A percentile compares a stretch with the other conserved stretches of the same genome.
Conservation (phyloP, 495 filamentous ascomycete species). For the Jackrogersella minutella region DNA sequence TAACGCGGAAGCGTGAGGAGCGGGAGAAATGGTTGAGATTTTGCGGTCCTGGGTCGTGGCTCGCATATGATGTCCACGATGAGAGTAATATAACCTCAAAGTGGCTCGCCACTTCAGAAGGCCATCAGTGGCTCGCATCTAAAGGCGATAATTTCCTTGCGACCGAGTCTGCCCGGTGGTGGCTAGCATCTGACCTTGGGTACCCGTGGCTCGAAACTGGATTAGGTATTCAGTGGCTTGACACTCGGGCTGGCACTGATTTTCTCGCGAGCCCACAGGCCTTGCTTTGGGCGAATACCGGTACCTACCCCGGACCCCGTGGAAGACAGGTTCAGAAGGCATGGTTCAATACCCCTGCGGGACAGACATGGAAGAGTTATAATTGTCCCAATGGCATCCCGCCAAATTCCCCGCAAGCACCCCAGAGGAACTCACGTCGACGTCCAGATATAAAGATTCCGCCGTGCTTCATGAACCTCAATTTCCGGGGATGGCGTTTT, state of each 20-base stretch:
- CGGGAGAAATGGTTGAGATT: background rate
- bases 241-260: background rate
- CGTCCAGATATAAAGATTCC: background rate
- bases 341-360: constrained; percentile 1
- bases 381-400: constrained; percentile 13
- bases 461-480: constrained; percentile 1
- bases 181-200: constrained; percentile 18
- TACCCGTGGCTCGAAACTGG: constrained; percentile 20
- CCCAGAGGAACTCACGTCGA: background rate
- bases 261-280: constrained; percentile 19
- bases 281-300: constrained; percentile 19
- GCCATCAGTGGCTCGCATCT: constrained; percentile 13
- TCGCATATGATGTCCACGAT: constrained; percentile 4
- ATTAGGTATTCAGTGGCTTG: constrained; percentile 19
- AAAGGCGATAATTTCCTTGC: background rate
- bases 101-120: constrained; percentile 7
- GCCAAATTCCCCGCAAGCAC: constrained; percentile 3
- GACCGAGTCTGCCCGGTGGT: constrained; percentile 18
- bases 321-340: constrained; percentile 13
- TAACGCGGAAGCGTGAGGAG: background rate
- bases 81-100: constrained; percentile 1
- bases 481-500: constrained; percentile 21
- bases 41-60: background rate
- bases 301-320: background rate
- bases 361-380: background rate